phyloP scores from a whole-genome alignment of 108 stramenopile genomes.

The Epithemia pelagica region DNA sequence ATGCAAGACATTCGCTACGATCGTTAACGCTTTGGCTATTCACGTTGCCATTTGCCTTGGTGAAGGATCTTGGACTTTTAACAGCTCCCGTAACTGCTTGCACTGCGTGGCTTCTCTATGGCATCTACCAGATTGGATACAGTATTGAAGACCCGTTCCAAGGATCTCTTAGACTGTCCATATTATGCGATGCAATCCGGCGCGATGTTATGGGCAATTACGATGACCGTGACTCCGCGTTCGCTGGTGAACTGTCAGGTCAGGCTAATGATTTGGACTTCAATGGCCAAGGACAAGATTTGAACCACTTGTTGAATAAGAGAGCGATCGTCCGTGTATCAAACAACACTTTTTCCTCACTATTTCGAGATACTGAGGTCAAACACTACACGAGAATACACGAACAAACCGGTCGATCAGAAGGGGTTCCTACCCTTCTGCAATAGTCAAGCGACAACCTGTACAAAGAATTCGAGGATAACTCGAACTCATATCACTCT shows the following conservation, averaged over 20 bases:
- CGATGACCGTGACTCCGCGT: background rate
- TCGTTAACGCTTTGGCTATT: slow-evolving; percentile 76
- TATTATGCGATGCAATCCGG: slow-evolving; percentile 56
- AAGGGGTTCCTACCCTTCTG: too few species aligned
- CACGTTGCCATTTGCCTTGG: slow-evolving; percentile 74
- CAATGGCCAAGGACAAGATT: background rate
- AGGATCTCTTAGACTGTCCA: slow-evolving; percentile 52
- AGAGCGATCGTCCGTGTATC: background rate
- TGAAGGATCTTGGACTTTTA: slow-evolving; percentile 61
- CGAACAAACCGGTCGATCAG: background rate
- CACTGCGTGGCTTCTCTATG: slow-evolving; percentile 84
- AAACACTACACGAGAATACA: background rate
- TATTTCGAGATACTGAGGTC: background rate
- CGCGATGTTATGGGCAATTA: slow-evolving; percentile 37
- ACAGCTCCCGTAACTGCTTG: slow-evolving; percentile 76
- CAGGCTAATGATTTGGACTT: background rate
- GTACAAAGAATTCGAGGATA: too few species aligned
- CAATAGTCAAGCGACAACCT: too few species aligned
- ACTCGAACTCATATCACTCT: too few species aligned
- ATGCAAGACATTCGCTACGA: slow-evolving; percentile 80
- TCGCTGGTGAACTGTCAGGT: background rate
- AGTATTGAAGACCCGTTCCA: slow-evolving; percentile 89
- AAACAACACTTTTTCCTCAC: background rate
- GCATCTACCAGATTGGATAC: slow-evolving; percentile 88
- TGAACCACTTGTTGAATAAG: background rate